Evolutionary conservation across 2,329 filamentous ascomycete genomes (phyloP).

Genomic region (Pseudogymnoascus sp.): DNA sequence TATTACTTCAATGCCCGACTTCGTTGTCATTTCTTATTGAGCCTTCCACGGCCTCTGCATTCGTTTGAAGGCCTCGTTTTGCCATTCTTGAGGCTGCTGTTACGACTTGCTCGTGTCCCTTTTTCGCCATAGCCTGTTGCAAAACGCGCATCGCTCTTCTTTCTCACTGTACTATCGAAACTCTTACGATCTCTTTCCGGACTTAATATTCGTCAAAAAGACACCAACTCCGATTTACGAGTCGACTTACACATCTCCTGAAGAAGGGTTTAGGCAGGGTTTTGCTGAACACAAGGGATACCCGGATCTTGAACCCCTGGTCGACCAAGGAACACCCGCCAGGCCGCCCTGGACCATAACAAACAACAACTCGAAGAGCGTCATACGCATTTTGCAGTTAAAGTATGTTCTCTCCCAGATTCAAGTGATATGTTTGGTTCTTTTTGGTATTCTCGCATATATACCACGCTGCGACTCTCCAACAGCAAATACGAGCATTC

Average conservation of each 20-base stretch:
- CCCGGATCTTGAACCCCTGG: conserved; percentile 3
- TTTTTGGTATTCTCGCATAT: not conserved
- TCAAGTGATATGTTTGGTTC: not conserved
- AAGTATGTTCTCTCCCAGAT: not conserved
- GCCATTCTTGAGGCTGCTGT: not conserved
- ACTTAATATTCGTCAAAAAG: not conserved
- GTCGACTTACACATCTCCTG: not conserved
- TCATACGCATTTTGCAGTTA: not conserved
- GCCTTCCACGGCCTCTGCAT: conserved; percentile 4
- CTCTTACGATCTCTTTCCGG: not conserved
- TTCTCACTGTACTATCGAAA: not conserved
- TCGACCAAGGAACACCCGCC: conserved; percentile 7
- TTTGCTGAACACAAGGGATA: not conserved
- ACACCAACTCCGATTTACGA: not conserved
- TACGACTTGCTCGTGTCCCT: not conserved
- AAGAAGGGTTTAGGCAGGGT: not conserved
- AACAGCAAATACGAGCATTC: not conserved
- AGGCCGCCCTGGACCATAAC: not conserved
- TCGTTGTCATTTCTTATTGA: not conserved
- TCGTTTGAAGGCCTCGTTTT: not conserved
- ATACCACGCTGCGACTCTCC: not conserved
- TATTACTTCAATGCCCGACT: not conserved
- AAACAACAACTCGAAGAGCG: not conserved
- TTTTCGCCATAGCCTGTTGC: not conserved
- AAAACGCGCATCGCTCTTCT: not conserved